A percentile compares a stretch with the other conserved stretches of the same genome.
phyloP scores from a whole-genome alignment of 176 grass and related monocot species.

The Raddia guianensis region DNA sequence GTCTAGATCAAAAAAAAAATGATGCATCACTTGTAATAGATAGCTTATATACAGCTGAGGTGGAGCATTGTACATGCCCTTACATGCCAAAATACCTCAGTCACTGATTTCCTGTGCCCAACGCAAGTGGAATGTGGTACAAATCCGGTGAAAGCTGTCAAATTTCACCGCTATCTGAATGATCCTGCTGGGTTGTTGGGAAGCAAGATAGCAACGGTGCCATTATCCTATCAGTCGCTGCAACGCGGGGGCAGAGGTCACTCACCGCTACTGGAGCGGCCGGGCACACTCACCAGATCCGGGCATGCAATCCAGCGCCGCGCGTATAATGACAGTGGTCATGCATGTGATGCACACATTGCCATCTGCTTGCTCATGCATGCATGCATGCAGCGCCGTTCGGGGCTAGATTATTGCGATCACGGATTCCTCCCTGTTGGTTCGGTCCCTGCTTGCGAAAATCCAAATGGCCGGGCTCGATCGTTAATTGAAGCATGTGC shows the following conservation, averaged over 20 bases:
- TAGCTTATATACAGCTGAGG: no score
- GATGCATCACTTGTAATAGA: no score
- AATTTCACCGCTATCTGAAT: not conserved
- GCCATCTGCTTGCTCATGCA: not conserved
- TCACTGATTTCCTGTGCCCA: no score
- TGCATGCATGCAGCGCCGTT: slow-evolving; percentile 18
- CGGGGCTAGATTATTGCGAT: slow-evolving; percentile 15
- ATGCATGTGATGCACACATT: slow-evolving; percentile 27
- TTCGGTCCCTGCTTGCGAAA: slow-evolving; percentile 12
- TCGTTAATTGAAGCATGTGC: slow-evolving; percentile 36
- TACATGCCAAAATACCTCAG: no score
- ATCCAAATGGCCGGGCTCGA: slow-evolving; percentile 17
- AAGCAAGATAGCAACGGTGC: not conserved
- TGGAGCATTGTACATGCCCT: no score
- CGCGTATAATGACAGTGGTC: not conserved
- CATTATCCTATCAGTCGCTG: not conserved
- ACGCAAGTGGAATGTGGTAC: no score
- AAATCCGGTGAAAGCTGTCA: not conserved
- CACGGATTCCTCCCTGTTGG: not conserved
- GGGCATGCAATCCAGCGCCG: not conserved
- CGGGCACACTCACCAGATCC: not conserved
- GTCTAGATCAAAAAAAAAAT: no score
- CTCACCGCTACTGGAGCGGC: slow-evolving; percentile 9
- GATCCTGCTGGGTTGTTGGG: not conserved
- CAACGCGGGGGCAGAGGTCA: slow-evolving; percentile 5